Percentiles rank a stretch among this genome's conserved stretches.
Conservation (phyloP, 768 basidiomycete genomes). For the Hirschioporus abietinus region DNA sequence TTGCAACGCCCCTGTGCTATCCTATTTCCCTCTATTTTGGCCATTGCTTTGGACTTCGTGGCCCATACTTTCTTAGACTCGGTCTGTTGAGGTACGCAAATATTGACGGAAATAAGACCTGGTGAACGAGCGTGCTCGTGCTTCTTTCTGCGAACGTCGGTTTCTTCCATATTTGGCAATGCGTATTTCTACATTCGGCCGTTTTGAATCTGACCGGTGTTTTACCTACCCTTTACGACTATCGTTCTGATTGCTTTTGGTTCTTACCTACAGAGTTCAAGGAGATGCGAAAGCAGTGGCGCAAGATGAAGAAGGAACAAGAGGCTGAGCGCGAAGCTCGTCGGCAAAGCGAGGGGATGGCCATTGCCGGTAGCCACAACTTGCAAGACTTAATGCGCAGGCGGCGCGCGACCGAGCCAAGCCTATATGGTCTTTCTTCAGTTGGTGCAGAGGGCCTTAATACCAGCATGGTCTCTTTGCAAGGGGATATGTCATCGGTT, state of each 20-base stretch:
- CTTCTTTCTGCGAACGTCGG: slow-evolving; percentile 4
- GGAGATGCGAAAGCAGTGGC: slow-evolving; percentile 94
- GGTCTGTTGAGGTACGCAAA: not conserved
- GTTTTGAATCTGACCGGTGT: slow-evolving; percentile 9
- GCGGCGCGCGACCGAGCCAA: slow-evolving; percentile 11
- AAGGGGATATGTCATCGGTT: not conserved
- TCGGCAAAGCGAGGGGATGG: slow-evolving; percentile 2
- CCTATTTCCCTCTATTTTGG: no score
- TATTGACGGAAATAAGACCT: not conserved
- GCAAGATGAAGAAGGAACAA: slow-evolving; percentile 84
- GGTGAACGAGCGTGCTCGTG: not conserved
- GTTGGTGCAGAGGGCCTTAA: not conserved
- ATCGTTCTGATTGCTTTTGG: slow-evolving; percentile 6
- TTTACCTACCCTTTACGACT: slow-evolving; percentile 14
- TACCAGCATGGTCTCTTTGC: not conserved
- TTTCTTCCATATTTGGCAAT: not conserved
- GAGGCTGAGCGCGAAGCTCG: slow-evolving; percentile 17
- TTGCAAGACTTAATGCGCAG: slow-evolving; percentile 4
- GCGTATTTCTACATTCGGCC: not conserved
- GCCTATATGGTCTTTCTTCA: not conserved
- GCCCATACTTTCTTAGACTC: slow-evolving; percentile 5
- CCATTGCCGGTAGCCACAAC: not conserved
- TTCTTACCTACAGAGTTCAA: slow-evolving; percentile 75
- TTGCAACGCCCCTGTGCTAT: not conserved
- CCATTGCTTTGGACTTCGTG: no score